Evolutionary conservation across 345 rosid genomes (phyloP).

Genomic region (Capsella bursapastoris): DNA sequence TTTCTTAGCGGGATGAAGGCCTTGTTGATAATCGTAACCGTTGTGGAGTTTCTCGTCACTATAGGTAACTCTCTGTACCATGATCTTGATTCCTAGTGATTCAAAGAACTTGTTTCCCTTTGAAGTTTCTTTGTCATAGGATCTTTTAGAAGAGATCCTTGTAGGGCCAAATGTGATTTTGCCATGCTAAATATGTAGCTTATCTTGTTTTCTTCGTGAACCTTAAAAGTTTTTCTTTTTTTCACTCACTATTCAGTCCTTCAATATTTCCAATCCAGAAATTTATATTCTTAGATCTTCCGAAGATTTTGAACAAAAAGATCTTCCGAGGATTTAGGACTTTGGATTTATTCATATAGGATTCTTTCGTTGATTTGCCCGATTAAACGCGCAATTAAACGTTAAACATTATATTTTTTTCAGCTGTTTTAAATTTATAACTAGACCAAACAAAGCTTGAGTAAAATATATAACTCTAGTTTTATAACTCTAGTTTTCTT

Average conservation of each 20-base stretch:
- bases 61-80: constrained; percentile 15
- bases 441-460: too few species aligned
- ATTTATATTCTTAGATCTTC: background rate
- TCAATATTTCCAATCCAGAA: constrained; percentile 17
- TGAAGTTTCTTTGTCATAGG: constrained; percentile 15
- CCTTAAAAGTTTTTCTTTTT: background rate
- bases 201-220: background rate
- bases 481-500: too few species aligned
- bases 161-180: constrained; percentile 29
- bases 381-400: too few species aligned
- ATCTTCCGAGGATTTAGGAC: background rate
- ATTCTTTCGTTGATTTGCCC: too few species aligned
- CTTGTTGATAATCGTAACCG: background rate
- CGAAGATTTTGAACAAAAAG: background rate
- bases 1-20: constrained; percentile 32
- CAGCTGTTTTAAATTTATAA: too few species aligned
- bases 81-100: constrained; percentile 33
- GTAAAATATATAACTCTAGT: too few species aligned
- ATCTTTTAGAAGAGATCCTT: constrained; percentile 31
- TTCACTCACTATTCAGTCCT: constrained; percentile 1
- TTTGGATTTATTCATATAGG: background rate
- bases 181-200: background rate
- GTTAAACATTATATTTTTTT: too few species aligned
- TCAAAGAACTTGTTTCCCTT: constrained; percentile 29
- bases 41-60: background rate